phyloP scores from a whole-genome alignment of 805 yeast species.

The Groenewaldozyma salmanticensis region DNA sequence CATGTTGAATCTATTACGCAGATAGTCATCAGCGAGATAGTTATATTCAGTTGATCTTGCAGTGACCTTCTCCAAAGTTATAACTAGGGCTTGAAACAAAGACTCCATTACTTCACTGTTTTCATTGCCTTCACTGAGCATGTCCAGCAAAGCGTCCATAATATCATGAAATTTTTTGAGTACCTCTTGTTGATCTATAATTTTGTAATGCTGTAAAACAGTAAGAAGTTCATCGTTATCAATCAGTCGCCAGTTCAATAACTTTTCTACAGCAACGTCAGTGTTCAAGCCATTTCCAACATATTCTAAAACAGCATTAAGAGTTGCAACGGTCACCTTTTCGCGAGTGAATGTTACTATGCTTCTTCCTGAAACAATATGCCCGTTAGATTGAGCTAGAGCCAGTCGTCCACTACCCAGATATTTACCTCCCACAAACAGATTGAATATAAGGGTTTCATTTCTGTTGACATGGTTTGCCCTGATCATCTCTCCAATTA shows the following conservation, averaged over 20 bases:
- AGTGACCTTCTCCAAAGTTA: slow-evolving; percentile 18
- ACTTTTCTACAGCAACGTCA: slow-evolving; percentile 43
- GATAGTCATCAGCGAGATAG: slow-evolving; percentile 19
- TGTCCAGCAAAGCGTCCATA: slow-evolving; percentile 24
- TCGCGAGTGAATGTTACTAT: slow-evolving; percentile 29
- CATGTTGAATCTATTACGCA: slow-evolving; percentile 26
- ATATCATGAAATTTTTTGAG: slow-evolving; percentile 32
- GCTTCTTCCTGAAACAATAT: slow-evolving; percentile 14
- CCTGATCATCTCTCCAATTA: slow-evolving; percentile 60
- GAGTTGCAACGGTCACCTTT: slow-evolving; percentile 28
- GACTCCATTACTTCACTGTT: slow-evolving; percentile 8
- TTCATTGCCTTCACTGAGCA: slow-evolving; percentile 29
- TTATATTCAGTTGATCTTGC: slow-evolving; percentile 12
- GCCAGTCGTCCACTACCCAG: slow-evolving; percentile 49
- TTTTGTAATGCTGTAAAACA: slow-evolving; percentile 41
- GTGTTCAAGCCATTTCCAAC: slow-evolving; percentile 59
- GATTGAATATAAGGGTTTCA: slow-evolving; percentile 45
- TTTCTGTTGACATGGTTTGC: slow-evolving; percentile 44
- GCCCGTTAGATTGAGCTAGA: slow-evolving; percentile 21
- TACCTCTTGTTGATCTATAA: slow-evolving; percentile 43
- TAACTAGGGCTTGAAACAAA: slow-evolving; percentile 18
- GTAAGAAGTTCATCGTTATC: slow-evolving; percentile 38
- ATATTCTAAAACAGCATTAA: slow-evolving; percentile 52
- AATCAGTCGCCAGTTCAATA: slow-evolving; percentile 43
- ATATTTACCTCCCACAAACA: slow-evolving; percentile 54